phyloP scores from a whole-genome alignment of 2,329 filamentous ascomycete genomes.

The Fusarium oxysporum region DNA sequence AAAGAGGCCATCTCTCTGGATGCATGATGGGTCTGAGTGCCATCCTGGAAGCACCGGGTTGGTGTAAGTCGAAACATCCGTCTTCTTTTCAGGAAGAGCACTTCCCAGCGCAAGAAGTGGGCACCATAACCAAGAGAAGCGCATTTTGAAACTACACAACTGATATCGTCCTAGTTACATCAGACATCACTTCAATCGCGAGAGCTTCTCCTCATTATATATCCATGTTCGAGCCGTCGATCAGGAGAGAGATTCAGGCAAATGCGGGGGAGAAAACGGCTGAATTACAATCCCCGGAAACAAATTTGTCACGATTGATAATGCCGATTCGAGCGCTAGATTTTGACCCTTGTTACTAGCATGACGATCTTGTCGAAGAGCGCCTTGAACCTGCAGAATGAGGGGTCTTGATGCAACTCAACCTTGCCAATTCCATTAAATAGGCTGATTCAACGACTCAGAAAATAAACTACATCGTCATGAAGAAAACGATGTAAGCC shows the following conservation, averaged over 20 bases:
- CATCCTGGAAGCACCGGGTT: conserved; percentile 64
- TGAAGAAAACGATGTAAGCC: neutral
- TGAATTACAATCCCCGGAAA: neutral
- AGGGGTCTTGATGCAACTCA: neutral
- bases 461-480: neutral
- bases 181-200: no score
- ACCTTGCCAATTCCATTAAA: neutral
- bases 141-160: neutral
- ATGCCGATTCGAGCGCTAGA: conserved; percentile 21
- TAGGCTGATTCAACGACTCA: conserved; percentile 5
- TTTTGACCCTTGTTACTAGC: neutral
- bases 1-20: conserved; percentile 59
- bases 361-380: conserved; percentile 12
- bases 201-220: neutral
- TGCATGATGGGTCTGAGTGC: conserved; percentile 61
- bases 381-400: conserved; percentile 1
- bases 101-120: conserved; percentile 1
- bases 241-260: neutral
- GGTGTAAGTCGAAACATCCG: neutral
- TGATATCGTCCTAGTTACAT: neutral
- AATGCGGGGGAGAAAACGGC: conserved; percentile 11
- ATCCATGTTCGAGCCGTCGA: neutral
- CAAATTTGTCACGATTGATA: neutral
- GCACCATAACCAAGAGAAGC: neutral
- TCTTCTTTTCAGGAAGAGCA: neutral